Evolutionary conservation across 2,329 filamentous ascomycete genomes (phyloP).

Genomic region (Penicillium occitanis): DNA sequence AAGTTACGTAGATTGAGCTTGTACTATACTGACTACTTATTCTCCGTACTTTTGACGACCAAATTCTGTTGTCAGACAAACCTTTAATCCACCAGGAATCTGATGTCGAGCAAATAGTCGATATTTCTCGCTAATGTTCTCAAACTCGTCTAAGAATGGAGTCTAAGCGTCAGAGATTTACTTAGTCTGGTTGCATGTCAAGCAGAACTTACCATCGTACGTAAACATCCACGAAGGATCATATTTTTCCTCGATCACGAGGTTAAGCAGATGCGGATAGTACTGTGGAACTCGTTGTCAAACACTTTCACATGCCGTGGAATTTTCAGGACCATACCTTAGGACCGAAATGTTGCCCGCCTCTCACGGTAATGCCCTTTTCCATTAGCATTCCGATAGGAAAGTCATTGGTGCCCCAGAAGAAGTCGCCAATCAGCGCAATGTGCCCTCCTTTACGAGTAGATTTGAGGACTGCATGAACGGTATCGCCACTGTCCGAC

Average conservation of each 20-base stretch:
- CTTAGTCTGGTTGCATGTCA: no score
- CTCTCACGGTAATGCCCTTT: constrained; percentile 34
- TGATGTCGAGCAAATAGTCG: constrained; percentile 28
- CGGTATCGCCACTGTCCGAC: constrained; percentile 31
- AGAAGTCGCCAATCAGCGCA: constrained; percentile 34
- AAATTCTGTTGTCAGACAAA: constrained; percentile 31
- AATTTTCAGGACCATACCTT: constrained; percentile 23
- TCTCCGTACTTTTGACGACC: constrained; percentile 24
- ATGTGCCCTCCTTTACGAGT: constrained; percentile 33
- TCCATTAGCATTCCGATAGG: constrained; percentile 37
- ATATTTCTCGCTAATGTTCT: constrained; percentile 32
- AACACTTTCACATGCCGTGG: not conserved
- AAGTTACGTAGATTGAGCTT: not conserved
- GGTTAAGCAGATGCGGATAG: constrained; percentile 32
- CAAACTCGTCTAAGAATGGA: constrained; percentile 29
- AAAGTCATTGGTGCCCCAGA: constrained; percentile 31
- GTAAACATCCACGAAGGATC: constrained; percentile 36
- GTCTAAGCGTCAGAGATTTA: not conserved
- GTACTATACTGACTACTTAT: not conserved
- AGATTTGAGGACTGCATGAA: constrained; percentile 32
- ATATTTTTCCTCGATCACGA: constrained; percentile 30
- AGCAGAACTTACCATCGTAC: constrained; percentile 24
- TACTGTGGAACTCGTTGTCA: constrained; percentile 26
- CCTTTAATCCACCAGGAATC: constrained; percentile 33
- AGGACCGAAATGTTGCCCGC: constrained; percentile 29